phyloP scores from a whole-genome alignment of 2,329 filamentous ascomycete genomes.

The Epichloe amarillans region DNA sequence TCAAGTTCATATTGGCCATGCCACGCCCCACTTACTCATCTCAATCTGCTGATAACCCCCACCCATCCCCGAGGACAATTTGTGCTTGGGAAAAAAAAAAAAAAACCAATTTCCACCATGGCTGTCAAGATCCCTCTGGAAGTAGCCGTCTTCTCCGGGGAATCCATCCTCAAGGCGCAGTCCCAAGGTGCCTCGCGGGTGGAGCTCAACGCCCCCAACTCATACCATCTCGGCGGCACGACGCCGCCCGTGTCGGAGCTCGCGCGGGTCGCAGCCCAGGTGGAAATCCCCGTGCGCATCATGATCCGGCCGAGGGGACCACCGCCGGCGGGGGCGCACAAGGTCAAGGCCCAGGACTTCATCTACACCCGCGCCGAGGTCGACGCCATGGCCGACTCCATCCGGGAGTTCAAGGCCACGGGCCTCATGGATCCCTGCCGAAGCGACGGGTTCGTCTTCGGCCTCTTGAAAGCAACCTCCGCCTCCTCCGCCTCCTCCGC shows the following conservation, averaged over 20 bases:
- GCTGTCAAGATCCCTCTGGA: constrained; percentile 26
- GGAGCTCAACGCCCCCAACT: constrained; percentile 39
- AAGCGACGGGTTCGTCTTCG: constrained; percentile 46
- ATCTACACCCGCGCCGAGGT: constrained; percentile 34
- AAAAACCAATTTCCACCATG: neutral
- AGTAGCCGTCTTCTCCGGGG: constrained; percentile 38
- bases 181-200: constrained; percentile 33
- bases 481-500: no score
- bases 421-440: constrained; percentile 23
- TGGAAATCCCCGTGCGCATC: constrained; percentile 31
- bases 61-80: no score
- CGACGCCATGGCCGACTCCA: constrained; percentile 26
- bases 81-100: neutral
- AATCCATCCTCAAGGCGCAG: constrained; percentile 26
- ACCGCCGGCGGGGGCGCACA: constrained; percentile 2
- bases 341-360: constrained; percentile 26
- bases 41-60: no score
- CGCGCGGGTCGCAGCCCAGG: constrained; percentile 12
- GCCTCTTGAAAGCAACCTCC: constrained; percentile 28
- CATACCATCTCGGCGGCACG: constrained; percentile 36
- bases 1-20: no score
- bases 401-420: constrained; percentile 24
- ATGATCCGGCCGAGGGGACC: constrained; percentile 38
- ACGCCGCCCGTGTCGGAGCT: constrained; percentile 34
- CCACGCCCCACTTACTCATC: no score